Evolutionary conservation across 176 grass and related monocot genomes (phyloP).

Genomic region (Raddia distichophylla): DNA sequence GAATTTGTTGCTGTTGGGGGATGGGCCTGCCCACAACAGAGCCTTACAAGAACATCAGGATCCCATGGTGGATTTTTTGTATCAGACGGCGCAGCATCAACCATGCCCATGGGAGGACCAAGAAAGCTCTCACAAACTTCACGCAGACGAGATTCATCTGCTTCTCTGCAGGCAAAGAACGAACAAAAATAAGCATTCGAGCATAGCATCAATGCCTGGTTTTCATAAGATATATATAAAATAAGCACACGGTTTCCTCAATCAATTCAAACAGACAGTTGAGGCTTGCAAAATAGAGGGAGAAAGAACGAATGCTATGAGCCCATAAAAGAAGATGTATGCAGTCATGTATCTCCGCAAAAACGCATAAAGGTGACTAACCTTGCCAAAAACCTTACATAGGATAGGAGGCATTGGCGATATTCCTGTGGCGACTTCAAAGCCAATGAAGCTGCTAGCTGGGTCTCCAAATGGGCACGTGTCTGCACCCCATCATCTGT

Average conservation of each 20-base stretch:
- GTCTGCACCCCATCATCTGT: conserved; percentile 87
- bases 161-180: conserved; percentile 64
- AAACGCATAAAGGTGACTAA: conserved; percentile 26
- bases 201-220: not conserved
- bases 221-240: conserved; percentile 1
- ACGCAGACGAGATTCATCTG: conserved; percentile 80
- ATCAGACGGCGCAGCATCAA: conserved; percentile 45
- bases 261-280: conserved; percentile 13
- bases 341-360: not conserved
- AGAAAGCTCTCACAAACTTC: conserved; percentile 95
- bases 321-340: conserved; percentile 6
- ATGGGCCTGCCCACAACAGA: not conserved
- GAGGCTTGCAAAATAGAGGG: not conserved
- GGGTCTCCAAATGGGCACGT: conserved; percentile 86
- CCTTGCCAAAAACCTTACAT: conserved; percentile 91
- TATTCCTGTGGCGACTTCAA: conserved; percentile 92
- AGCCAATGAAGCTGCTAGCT: conserved; percentile 78
- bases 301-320: not conserved
- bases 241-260: not conserved
- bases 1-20: too few relatives aligned
- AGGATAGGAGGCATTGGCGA: conserved; percentile 82
- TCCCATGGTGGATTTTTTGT: conserved; percentile 65
- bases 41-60: conserved; percentile 85
- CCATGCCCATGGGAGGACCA: conserved; percentile 69
- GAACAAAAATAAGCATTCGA: conserved; percentile 19